Percentiles rank a stretch among this genome's conserved stretches.
Conservation (phyloP, 257 asterid genomes). For the Solanum phureja region DNA sequence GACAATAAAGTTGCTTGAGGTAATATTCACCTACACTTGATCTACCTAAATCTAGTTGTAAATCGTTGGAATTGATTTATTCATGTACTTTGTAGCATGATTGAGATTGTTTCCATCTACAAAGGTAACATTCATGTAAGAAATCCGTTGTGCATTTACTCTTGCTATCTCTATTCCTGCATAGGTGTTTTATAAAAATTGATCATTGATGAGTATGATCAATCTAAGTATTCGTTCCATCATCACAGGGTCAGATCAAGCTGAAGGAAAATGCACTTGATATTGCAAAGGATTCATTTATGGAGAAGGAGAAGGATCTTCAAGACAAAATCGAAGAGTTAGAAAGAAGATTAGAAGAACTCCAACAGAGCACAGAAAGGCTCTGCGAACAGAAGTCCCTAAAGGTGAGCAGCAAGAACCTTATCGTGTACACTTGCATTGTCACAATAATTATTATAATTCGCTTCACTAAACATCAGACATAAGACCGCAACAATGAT, state of each 20-base stretch:
- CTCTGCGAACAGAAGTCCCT: constrained; percentile 20
- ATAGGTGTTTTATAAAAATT: background rate
- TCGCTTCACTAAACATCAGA: background rate
- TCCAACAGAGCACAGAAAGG: constrained; percentile 24
- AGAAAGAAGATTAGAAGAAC: constrained; percentile 44
- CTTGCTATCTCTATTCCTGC: background rate
- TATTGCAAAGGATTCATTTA: constrained; percentile 35
- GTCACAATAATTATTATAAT: background rate
- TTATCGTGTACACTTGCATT: background rate
- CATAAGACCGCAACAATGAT: background rate
- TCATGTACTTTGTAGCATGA: background rate
- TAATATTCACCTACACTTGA: constrained; percentile 18
- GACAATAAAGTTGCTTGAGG: constrained; percentile 78
- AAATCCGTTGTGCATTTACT: background rate
- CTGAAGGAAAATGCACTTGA: constrained; percentile 65
- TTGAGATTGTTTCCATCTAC: background rate
- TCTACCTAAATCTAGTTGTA: background rate
- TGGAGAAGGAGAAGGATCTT: constrained; percentile 67
- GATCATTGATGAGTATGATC: background rate
- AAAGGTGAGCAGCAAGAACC: constrained; percentile 33
- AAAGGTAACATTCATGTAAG: background rate
- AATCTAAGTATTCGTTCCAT: background rate
- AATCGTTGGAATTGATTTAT: background rate
- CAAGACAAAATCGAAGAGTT: constrained; percentile 53
- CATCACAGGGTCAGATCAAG: constrained; percentile 50